These are phyloP conservation scores for Candida gorgasii DNA, from an alignment of 805 yeast species.

Conservation along the genomic window DNA sequence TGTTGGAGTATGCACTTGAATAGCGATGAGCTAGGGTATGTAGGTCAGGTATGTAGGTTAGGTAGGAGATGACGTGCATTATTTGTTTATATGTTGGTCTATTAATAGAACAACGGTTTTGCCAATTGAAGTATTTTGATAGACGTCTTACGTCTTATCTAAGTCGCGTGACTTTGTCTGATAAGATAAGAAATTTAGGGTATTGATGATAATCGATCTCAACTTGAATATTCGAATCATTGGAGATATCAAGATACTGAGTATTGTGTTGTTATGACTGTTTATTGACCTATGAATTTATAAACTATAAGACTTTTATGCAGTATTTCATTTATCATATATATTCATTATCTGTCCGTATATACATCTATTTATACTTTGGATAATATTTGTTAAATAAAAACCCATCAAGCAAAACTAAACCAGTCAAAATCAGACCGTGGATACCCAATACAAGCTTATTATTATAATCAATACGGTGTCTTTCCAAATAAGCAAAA, in stretches of 20 bases:
- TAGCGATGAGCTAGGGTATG: too few relatives aligned
- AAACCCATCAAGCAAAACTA: conserved; percentile 54
- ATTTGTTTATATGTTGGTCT: too few relatives aligned
- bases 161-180: not conserved
- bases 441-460: conserved; percentile 48
- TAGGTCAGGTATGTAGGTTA: too few relatives aligned
- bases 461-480: conserved; percentile 46
- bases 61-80: too few relatives aligned
- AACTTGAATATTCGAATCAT: too few relatives aligned
- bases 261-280: too few relatives aligned
- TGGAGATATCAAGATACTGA: too few relatives aligned
- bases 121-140: not conserved
- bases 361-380: conserved; percentile 45
- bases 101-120: too few relatives aligned
- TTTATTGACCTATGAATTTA: too few relatives aligned
- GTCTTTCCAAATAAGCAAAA: conserved; percentile 52
- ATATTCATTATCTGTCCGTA: conserved; percentile 9
- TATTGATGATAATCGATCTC: too few relatives aligned
- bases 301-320: not conserved
- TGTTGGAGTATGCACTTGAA: too few relatives aligned
- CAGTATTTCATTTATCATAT: conserved; percentile 1
- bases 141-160: not conserved
- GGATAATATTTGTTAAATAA: conserved; percentile 56
- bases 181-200: not conserved
- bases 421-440: conserved; percentile 54